Evolutionary conservation across 139 green algal species (phyloP).

Genomic region (Klebsormidium nitens): DNA sequence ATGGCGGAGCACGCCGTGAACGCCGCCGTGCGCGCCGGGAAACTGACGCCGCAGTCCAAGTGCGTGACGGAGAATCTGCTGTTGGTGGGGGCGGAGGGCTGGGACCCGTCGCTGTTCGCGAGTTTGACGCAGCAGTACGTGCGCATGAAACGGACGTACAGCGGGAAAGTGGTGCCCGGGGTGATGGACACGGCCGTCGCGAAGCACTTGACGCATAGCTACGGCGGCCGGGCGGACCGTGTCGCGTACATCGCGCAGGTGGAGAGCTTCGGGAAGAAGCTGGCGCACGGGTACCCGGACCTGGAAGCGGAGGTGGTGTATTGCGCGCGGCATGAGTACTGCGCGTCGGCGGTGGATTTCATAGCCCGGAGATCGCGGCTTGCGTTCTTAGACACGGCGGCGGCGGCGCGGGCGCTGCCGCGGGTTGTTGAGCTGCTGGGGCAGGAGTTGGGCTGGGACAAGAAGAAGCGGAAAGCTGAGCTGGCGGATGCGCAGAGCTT

Average conservation of each 20-base stretch:
- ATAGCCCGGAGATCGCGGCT: slow-evolving; percentile 81
- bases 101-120: slow-evolving; percentile 62
- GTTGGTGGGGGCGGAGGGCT: slow-evolving; percentile 67
- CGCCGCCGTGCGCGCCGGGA: slow-evolving; percentile 23
- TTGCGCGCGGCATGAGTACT: slow-evolving; percentile 72
- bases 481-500: slow-evolving; percentile 47
- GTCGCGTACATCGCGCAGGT: slow-evolving; percentile 63
- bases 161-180: slow-evolving; percentile 1
- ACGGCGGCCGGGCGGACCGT: slow-evolving; percentile 70
- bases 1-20: slow-evolving; percentile 53
- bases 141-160: slow-evolving; percentile 49
- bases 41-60: not conserved
- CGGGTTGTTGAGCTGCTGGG: slow-evolving; percentile 72
- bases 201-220: slow-evolving; percentile 55
- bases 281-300: slow-evolving; percentile 80
- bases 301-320: slow-evolving; percentile 86
- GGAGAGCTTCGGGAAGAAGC: slow-evolving; percentile 55
- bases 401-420: slow-evolving; percentile 65
- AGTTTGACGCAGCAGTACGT: slow-evolving; percentile 61
- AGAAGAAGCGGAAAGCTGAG: slow-evolving; percentile 45
- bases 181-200: slow-evolving; percentile 33
- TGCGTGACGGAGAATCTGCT: slow-evolving; percentile 63
- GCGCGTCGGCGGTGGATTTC: slow-evolving; percentile 86
- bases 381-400: slow-evolving; percentile 84
- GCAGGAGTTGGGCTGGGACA: slow-evolving; percentile 53